Evolutionary conservation across 2,329 filamentous ascomycete genomes (phyloP), one percentile per base, ranked within the genome.

Genomic region (Hyphodiscus sp.): DNA sequence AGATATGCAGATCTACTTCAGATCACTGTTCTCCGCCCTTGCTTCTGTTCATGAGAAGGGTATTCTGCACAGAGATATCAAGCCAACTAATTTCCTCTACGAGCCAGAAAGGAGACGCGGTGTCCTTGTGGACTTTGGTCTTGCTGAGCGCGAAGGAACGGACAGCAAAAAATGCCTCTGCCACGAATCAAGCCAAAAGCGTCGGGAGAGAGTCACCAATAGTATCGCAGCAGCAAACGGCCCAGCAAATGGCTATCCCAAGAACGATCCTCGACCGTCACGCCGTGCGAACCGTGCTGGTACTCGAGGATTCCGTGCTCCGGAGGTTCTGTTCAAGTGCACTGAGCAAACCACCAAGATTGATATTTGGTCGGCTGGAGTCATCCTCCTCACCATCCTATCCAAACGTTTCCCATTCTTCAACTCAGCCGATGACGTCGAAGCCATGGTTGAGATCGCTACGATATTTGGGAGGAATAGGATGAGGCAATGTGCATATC

Each of bases 41-140:
- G 78, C 81, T 46, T 86, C 88, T 42, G 91, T 96, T 4, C 94
- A 99, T 69, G 79, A 82, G 6, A 83, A 89, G 65, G 79, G 82
- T 42, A 97, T 99, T 55, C 80, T 99, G 19, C 94, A 99, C 68
- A 85, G 91, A 59, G 91, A 97, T 67, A 96, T 97, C 68, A 97
- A 97, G 67, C 94, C 94, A 6, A 99, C 95, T 20, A 97, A 97
- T 67, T 97, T 97, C 64, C 79, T 97, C 41, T 97, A 97, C 72
- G 90, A 95, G 60, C 89, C 89, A 0, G 74, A 82, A 11, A 82
- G 85, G 44, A 82, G 85, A 63, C 85, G 89, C 52, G 94, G 94
- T 42, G 92, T 99, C 1, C 80, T 99, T 0, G 94, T 99, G n/a
- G 94, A 99, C 68, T 99, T 99, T 73, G 94, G 94, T n/a, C 80